phyloP scores from a whole-genome alignment of 2,329 filamentous ascomycete genomes.

The Clarireedia monteithiana region DNA sequence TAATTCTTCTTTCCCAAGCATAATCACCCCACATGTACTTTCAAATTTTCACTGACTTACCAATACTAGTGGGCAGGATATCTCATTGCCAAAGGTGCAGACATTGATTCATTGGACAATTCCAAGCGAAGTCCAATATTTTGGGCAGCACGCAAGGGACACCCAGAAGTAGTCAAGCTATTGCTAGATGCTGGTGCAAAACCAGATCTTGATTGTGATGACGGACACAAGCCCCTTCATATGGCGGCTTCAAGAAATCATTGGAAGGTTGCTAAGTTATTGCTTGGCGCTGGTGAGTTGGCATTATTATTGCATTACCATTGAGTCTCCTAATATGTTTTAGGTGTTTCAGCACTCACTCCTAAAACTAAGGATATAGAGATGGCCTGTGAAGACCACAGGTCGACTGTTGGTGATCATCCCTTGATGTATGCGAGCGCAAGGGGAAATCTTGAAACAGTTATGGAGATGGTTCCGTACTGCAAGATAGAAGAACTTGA shows the following conservation, averaged over 20 bases:
- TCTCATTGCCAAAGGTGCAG: constrained; percentile 3
- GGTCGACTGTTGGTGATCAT: constrained; percentile 15
- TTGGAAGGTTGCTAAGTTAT: constrained; percentile 20
- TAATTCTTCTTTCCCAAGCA: too few species aligned
- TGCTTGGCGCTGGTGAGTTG: constrained; percentile 30
- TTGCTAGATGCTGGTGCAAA: constrained; percentile 13
- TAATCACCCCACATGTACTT: too few species aligned
- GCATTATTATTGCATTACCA: too few species aligned
- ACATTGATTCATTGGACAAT: constrained; percentile 10
- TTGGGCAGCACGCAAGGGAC: constrained; percentile 18
- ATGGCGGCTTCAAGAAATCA: constrained; percentile 29
- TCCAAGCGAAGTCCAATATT: constrained; percentile 17
- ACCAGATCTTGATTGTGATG: constrained; percentile 20
- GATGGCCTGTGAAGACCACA: neutral
- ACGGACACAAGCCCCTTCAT: constrained; percentile 32
- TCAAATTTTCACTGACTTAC: too few species aligned
- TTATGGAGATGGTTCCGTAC: constrained; percentile 9
- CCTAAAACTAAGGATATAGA: constrained; percentile 14
- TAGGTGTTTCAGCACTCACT: constrained; percentile 27
- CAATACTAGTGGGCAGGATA: constrained; percentile 4
- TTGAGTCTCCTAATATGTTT: neutral
- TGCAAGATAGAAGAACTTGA: neutral
- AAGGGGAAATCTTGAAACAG: constrained; percentile 19
- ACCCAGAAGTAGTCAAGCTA: constrained; percentile 7
- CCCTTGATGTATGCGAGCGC: constrained; percentile 29